Percentiles rank a stretch among this genome's conserved stretches.
These are phyloP conservation scores for Acacia acuminata DNA, from an alignment of 306 rosid species.

Conservation along the genomic window DNA sequence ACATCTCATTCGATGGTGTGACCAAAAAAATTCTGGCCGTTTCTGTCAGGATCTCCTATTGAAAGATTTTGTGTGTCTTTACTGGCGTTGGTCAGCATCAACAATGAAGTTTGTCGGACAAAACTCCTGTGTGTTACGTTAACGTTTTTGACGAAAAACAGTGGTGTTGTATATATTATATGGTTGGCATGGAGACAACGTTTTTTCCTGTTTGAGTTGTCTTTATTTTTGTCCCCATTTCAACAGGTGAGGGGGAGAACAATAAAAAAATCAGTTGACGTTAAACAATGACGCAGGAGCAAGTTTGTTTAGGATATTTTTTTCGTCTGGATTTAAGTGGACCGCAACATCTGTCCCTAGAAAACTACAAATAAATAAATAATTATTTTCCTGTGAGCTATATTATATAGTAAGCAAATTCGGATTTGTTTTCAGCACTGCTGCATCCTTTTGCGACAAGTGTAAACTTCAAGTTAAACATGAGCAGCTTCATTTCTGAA, in stretches of 20 bases:
- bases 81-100: conserved; percentile 21
- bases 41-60: conserved; percentile 5
- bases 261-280: background rate
- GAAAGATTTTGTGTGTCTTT: conserved; percentile 10
- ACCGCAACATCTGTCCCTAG: background rate
- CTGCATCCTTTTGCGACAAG: background rate
- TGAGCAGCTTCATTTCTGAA: background rate
- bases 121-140: conserved; percentile 13
- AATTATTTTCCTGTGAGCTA: background rate
- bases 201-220: conserved; percentile 14
- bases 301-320: background rate
- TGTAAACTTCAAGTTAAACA: background rate
- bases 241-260: background rate
- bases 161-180: background rate
- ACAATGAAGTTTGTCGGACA: background rate
- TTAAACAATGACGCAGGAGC: background rate
- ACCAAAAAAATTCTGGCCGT: background rate
- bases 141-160: background rate
- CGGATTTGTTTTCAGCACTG: background rate
- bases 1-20: conserved; percentile 1
- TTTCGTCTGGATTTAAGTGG: background rate
- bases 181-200: background rate
- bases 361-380: background rate
- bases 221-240: conserved; percentile 12
- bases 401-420: background rate